Evolutionary conservation across 129 eudicot species (phyloP), one percentile per base, ranked within the genome.

Genomic region (Lactuca sativa): DNA sequence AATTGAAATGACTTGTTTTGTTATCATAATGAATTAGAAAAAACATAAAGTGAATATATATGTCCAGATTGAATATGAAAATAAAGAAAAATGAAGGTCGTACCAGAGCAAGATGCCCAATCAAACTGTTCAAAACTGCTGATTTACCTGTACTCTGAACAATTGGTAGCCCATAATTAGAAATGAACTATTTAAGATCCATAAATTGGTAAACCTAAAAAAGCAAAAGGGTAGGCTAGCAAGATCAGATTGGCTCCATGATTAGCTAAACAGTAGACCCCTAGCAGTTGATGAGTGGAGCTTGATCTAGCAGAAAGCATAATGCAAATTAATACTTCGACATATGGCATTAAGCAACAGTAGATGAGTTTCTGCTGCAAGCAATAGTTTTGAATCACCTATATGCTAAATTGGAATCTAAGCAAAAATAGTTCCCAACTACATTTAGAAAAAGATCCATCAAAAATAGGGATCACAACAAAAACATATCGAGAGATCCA

Each of bases 101-200:
- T 78, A 93, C 99, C 97, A 93, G 73, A 58, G 91, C 95, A 66
- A 97, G 97, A 84, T 93, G 99, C 17, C 99, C 99, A 25, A 93
- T 93, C 74, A 93, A 78, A 78, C 99, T 93, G 87, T 93, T 93
- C 86, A 93, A 80, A 37, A 93, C 99, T 56, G 99, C 99, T 61
- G 99, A 93, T 80, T 93, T 93, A 58, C 99, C 99, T 56, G 99
- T 90, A 83, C 97, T 90, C 99, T 93, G 85, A 49, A 62, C 43
- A 81, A 75, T 56, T 59, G 59, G 25, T 17, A 56, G 14, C 59
- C 54, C 77, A 67, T 37, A 49, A 69, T 76, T 67, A 72, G 56
- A 76, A 40, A 69, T 21, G 21, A 21, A 21, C 21, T 21, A 21
- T 21, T 21, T 21, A 21, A 21, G 21, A 21, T 21, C 21, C 21